phyloP scores from a whole-genome alignment of 495 filamentous ascomycete species.

The Emericellopsis terricola region DNA sequence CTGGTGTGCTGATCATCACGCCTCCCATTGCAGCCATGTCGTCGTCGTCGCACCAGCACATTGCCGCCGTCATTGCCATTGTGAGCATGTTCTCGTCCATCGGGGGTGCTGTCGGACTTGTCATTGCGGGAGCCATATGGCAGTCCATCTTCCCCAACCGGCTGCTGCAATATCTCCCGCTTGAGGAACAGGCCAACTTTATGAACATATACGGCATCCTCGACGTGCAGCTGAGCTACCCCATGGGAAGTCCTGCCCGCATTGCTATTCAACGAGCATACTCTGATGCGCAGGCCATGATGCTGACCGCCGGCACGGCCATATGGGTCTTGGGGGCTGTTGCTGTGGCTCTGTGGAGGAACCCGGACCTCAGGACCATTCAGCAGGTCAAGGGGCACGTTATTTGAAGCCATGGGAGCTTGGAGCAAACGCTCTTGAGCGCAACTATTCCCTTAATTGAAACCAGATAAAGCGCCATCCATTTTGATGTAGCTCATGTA shows the following conservation, averaged over 20 bases:
- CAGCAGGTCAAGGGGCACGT: slow-evolving; percentile 19
- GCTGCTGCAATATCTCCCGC: slow-evolving; percentile 38
- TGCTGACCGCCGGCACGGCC: slow-evolving; percentile 35
- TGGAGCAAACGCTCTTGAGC: too few species aligned
- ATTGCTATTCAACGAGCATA: slow-evolving; percentile 38
- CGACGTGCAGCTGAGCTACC: slow-evolving; percentile 31
- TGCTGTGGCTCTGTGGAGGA: slow-evolving; percentile 28
- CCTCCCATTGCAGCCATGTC: slow-evolving; percentile 54
- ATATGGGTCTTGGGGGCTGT: slow-evolving; percentile 30
- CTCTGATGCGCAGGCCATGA: slow-evolving; percentile 32
- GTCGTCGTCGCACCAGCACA: slow-evolving; percentile 41
- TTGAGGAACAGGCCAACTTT: slow-evolving; percentile 24
- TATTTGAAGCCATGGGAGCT: slow-evolving; percentile 1
- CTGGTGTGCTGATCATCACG: slow-evolving; percentile 37
- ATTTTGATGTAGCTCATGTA: too few species aligned
- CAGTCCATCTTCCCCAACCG: slow-evolving; percentile 35
- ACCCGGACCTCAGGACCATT: slow-evolving; percentile 37
- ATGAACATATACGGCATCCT: slow-evolving; percentile 34
- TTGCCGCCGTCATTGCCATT: slow-evolving; percentile 48
- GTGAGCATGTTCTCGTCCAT: slow-evolving; percentile 40
- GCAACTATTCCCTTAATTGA: too few species aligned
- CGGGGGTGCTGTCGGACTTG: slow-evolving; percentile 45
- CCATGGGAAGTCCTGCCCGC: slow-evolving; percentile 27
- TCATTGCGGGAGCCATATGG: slow-evolving; percentile 50
- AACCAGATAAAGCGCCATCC: too few species aligned